Percentiles rank a stretch among this genome's conserved stretches.
These are phyloP conservation scores for Phialocephala subalpina DNA, from an alignment of 2,329 filamentous ascomycete genomes.

Conservation along the genomic window DNA sequence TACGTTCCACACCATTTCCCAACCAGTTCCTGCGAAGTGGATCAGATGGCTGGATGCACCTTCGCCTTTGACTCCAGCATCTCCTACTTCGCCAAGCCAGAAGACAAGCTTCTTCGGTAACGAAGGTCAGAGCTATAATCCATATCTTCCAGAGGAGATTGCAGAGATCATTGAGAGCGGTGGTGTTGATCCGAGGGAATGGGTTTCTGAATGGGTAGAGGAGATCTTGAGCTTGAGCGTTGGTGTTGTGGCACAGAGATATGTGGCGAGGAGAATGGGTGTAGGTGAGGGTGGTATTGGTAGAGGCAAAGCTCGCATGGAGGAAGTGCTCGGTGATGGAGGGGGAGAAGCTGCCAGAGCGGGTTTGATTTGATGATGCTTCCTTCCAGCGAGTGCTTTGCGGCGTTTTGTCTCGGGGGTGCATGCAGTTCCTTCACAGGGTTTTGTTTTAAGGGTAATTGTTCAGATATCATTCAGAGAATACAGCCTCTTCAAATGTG, in stretches of 20 bases:
- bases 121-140: constrained; percentile 55
- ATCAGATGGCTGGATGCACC: constrained; percentile 88
- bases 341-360: constrained; percentile 67
- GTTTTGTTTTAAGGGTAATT: neutral
- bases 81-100: constrained; percentile 39
- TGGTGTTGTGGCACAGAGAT: constrained; percentile 90
- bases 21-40: constrained; percentile 86
- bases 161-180: constrained; percentile 79
- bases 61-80: constrained; percentile 60
- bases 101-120: constrained; percentile 46
- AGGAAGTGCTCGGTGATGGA: constrained; percentile 63
- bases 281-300: constrained; percentile 81
- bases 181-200: constrained; percentile 90
- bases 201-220: constrained; percentile 98
- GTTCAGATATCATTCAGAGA: constrained; percentile 7
- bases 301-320: constrained; percentile 66
- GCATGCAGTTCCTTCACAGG: neutral
- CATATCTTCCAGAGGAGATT: constrained; percentile 81
- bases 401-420: neutral
- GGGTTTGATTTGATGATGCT: constrained; percentile 50
- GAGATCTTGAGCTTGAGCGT: constrained; percentile 81
- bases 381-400: constrained; percentile 15
- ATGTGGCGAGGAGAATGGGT: constrained; percentile 94
- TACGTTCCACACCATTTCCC: constrained; percentile 82
- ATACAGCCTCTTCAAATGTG: neutral